Conservation (phyloP, 169 alveolate genomes). For the Babesia gibsoni region DNA sequence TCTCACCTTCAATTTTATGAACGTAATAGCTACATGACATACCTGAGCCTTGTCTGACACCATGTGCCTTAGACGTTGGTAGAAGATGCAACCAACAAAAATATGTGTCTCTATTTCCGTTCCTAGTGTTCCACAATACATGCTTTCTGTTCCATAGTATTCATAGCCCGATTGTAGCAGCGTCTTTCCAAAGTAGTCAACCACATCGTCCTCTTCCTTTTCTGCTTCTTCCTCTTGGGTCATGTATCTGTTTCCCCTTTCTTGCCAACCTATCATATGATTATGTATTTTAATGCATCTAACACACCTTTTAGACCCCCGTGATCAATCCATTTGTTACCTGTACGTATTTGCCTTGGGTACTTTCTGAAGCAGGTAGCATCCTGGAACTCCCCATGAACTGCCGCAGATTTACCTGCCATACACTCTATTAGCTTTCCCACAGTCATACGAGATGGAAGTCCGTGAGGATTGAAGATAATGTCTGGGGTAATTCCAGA, state of each 20-base stretch:
- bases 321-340: constrained; percentile 76
- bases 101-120: constrained; percentile 95
- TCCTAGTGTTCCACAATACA: constrained; percentile 98
- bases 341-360: constrained; percentile 66
- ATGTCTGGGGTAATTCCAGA: constrained; percentile 99
- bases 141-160: constrained; percentile 97
- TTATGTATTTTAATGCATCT: background rate
- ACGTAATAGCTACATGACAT: constrained; percentile 62
- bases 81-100: constrained; percentile 97
- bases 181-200: constrained; percentile 61
- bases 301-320: constrained; percentile 75
- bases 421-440: constrained; percentile 94
- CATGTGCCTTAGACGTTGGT: constrained; percentile 99
- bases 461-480: constrained; percentile 99
- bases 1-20: constrained; percentile 81
- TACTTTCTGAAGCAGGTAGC: constrained; percentile 87
- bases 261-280: constrained; percentile 31
- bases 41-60: constrained; percentile 95
- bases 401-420: constrained; percentile 98
- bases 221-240: constrained; percentile 42
- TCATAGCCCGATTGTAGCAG: constrained; percentile 82
- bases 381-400: constrained; percentile 92
- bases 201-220: constrained; percentile 48
- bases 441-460: constrained; percentile 99
- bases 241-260: constrained; percentile 42